phyloP scores from a whole-genome alignment of 495 filamentous ascomycete species.

The Lophiostoma macrostomum region DNA sequence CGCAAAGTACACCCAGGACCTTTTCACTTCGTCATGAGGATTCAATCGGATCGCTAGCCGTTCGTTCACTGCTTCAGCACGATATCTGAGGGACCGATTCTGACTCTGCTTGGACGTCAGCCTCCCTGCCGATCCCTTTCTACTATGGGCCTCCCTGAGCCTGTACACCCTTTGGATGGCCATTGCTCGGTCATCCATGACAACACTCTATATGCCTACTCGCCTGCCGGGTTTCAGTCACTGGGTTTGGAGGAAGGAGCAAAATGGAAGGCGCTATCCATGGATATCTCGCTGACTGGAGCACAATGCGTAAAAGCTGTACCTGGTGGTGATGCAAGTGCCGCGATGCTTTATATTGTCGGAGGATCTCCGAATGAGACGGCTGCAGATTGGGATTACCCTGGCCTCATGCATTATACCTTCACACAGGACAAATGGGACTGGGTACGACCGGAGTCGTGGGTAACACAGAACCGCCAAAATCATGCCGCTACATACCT shows the following conservation, averaged over 20 bases:
- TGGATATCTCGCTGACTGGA: conserved; percentile 66
- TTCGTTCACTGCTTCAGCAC: conserved; percentile 1
- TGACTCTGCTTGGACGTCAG: not conserved
- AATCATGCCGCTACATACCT: conserved; percentile 77
- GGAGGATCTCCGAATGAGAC: conserved; percentile 62
- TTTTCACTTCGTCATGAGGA: conserved; percentile 19
- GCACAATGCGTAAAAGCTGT: conserved; percentile 70
- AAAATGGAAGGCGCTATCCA: conserved; percentile 63
- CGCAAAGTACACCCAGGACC: too few species aligned
- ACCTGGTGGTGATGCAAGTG: conserved; percentile 51
- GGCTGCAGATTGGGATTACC: conserved; percentile 53
- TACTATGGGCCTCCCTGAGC: conserved; percentile 42
- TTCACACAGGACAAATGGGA: conserved; percentile 78
- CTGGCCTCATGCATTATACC: conserved; percentile 79
- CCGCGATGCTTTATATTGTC: conserved; percentile 74
- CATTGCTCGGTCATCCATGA: conserved; percentile 80
- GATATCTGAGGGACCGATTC: not conserved
- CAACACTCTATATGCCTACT: conserved; percentile 83
- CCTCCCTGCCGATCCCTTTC: not conserved
- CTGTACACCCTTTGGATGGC: conserved; percentile 62
- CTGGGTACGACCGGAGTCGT: conserved; percentile 51
- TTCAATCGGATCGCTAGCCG: conserved; percentile 25
- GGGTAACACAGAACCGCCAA: conserved; percentile 63
- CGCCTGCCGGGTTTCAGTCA: conserved; percentile 69
- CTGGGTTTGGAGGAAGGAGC: conserved; percentile 65